Evolutionary conservation across 2,329 filamentous ascomycete species (phyloP), one percentile per base, ranked within the genome.

Genomic region (Corinectria fuckeliana): DNA sequence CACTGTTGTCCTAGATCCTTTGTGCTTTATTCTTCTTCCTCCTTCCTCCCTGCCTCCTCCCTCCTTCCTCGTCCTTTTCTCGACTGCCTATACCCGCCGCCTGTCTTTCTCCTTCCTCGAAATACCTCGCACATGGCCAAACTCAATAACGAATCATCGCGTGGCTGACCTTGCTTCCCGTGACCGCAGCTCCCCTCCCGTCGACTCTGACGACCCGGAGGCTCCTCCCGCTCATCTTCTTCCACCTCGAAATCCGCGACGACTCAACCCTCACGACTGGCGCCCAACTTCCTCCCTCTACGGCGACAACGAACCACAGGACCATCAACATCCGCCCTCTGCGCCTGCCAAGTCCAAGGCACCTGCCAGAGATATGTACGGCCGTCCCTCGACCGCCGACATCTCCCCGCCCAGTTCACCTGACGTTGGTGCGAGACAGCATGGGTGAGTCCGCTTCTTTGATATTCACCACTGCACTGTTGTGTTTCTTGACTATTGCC

Each of bases 321-420:
- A 42, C 55, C 53, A 50, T 23, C 48, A 51, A 44, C 48, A 60
- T 38, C 18, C n/a, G 16, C 32, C 30, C 26, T 11, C 64, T 30
- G 49, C 61, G n/a, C 53, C 61, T 56, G 86, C 87, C 44, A 81
- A 60, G 41, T 61, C 62, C 56, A 68, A 66, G 51, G 65, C 65
- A 56, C 69, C 68, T 59, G 64, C 70, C 59, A 66, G 63, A 60
- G 63, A 62, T 63, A 69, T 68, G 62, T 66, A 69, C 60, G 60
- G 67, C 47, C 72, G 67, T 47, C 63, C 63, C n/a, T 38, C 39
- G 85, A 71, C 81, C 78, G 42, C 85, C 80, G 60, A 73, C 53
- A 78, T 87, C 61, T 86, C 84, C 10, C 84, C 84, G 51, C 83
- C 83, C 26, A 86, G 84, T 75, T 87, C 84, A 39, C 84, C 84